Evolutionary conservation across 192 early-diverging fungal species (phyloP), one percentile per base, ranked within the genome.

Genomic region (Geranomyces variabilis): DNA sequence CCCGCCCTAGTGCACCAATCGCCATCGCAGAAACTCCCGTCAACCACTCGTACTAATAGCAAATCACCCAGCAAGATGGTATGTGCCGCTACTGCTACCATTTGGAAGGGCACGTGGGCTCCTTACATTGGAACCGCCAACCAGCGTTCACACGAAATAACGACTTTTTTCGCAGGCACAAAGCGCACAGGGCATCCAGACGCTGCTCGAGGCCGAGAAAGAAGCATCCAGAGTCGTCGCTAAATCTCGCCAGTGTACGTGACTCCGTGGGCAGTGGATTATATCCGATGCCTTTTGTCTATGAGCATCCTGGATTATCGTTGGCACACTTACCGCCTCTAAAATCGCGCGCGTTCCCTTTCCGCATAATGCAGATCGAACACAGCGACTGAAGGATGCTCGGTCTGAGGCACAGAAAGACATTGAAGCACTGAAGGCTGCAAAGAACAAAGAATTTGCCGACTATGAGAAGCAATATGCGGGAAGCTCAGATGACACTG

Each of bases 141-240:
- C 10, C 36, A 10, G 10, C 36, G 10, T 3, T 41, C 3, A 3
- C 36, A 41, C 36, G 3, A 10, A 41, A 3, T 41, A 10, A 41
- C 36, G 3, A 15, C 24, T 53, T 4, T 53, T 15, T 17, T 53
- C 7, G 22, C 64, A 77, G 74, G 70, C 78, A 29, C 78, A 80
- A 69, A 93, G 83, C 83, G 90, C 91, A 21, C 91, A 94, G 81
- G 94, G 94, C 53, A 97, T 99, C 74, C 90, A 94, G 75, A 96
- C 94, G 45, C 90, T 99, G 45, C 86, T 99, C 66, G 95, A 99
- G 69, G 97, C 97, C 63, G 97, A 99, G 82, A 94, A 94, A 80
- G 95, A 95, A 73, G 95, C 95, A 30, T 87, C 93, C 66, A 92
- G 90, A 79, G 95, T 96, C 74, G 96, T 99, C 59, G 84, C 91